Percentiles rank a stretch among this genome's conserved stretches.
phyloP scores from a whole-genome alignment of 108 stramenopile species.

The Nitzschia inconspicua region DNA sequence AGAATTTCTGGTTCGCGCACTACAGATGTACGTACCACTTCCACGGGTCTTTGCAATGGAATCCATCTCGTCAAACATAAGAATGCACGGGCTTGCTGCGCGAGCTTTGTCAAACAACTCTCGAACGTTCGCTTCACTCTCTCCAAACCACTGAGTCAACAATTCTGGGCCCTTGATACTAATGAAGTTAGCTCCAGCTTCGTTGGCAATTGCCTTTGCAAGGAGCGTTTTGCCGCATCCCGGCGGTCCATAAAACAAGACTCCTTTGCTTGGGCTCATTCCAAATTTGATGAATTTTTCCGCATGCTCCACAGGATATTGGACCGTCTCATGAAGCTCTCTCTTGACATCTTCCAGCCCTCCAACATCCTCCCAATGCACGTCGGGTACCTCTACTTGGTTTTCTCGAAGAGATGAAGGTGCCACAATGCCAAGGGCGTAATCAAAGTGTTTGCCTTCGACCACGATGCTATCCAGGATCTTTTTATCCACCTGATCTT shows the following conservation, averaged over 20 bases:
- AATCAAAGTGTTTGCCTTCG: constrained; percentile 90
- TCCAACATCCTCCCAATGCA: constrained; percentile 98
- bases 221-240: constrained; percentile 93
- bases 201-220: constrained; percentile 99
- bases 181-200: constrained; percentile 98
- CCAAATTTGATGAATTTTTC: constrained; percentile 92
- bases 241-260: constrained; percentile 96
- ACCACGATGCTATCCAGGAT: constrained; percentile 86
- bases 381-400: constrained; percentile 93
- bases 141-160: constrained; percentile 96
- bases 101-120: constrained; percentile 91
- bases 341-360: constrained; percentile 98
- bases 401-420: constrained; percentile 93
- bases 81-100: constrained; percentile 87
- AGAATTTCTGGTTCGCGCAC: constrained; percentile 28
- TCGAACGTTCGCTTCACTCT: constrained; percentile 96
- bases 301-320: constrained; percentile 97
- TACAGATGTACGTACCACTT: constrained; percentile 52
- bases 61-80: constrained; percentile 99
- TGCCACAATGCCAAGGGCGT: constrained; percentile 86
- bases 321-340: constrained; percentile 96
- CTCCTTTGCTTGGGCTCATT: constrained; percentile 90
- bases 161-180: constrained; percentile 96
- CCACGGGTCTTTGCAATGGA: constrained; percentile 91
- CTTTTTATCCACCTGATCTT: constrained; percentile 74